Base-by-base conservation (phyloP, 768 basidiomycete genomes). In the Agrocybe pediades region DNA sequence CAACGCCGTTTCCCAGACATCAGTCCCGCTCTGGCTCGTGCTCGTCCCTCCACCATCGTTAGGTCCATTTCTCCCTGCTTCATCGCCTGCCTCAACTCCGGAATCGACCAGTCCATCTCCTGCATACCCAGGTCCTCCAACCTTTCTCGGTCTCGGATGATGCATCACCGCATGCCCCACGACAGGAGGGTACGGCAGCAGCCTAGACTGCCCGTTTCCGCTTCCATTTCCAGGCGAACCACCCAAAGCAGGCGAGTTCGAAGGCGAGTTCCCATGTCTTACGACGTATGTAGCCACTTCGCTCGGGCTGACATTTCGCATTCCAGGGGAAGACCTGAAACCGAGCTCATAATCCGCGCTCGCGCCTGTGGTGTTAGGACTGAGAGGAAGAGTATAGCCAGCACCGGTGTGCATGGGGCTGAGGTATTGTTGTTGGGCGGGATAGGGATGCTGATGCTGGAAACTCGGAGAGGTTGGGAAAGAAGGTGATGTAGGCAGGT, bases 161-260 rank as follows among this genome's bases (percentile, higher is more conserved):
- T 62, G 55, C 47, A 66, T 48, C 30, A 59, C 60, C 0, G 54
- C 53, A 25, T 64, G 62, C 15, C 58, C 51, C 2, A 56, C 56
- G 1, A 66, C 58, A 25, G 65, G 65, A 23, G 65, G 65, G 54
- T 56, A 65, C 4, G 65, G 65, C 6, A 65, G 49, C 17, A 62
- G 41, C 24, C 65, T 52, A 24, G 54, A 19, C 0, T 41, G 39
- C 3, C 21, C 25, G 9, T 36, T 46, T 8, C 48, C 49, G 9
- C 29, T 42, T 8, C 47, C 53, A 17, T 20, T 24, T 13, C 24
- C 40, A 8, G 41, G 25, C 17, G 44, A 41, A 13, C n/a, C 48
- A 27, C 24, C 43, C 41, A 40, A 23, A 2, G 52, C 45, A 15
- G 46, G 23, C 6, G 53, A 48, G 24, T 45, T 55, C 30, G 54